A percentile compares a stretch with the other conserved stretches of the same genome.
Evolutionary conservation across 345 rosid species (phyloP).

Genomic region (Salix koriyanagi): DNA sequence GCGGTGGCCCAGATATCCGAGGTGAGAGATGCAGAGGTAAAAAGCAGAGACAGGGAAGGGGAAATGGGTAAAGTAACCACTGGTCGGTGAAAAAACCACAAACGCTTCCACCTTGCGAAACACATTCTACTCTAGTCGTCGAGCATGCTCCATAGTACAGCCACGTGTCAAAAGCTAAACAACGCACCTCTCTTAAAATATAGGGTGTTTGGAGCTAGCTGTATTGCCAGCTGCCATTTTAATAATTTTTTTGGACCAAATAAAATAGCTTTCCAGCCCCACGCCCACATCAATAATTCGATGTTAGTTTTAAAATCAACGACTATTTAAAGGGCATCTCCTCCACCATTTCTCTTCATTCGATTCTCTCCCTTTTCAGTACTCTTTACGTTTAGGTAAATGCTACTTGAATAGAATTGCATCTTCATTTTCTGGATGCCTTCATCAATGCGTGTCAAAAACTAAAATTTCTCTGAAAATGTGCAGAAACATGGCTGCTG

Average conservation of each 20-base stretch:
- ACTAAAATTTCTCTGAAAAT: not conserved
- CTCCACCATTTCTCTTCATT: not conserved
- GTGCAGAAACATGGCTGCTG: not conserved
- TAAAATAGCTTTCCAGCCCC: not conserved
- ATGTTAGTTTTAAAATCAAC: not conserved
- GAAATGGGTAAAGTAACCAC: not conserved
- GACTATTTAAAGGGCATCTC: not conserved
- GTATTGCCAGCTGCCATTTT: not conserved
- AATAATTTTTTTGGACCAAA: not conserved
- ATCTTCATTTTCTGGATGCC: not conserved
- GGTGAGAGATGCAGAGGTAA: not conserved
- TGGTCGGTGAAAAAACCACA: not conserved
- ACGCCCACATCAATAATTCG: not conserved
- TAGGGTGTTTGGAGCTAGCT: not conserved
- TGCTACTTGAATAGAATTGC: no score
- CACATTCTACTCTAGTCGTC: not conserved
- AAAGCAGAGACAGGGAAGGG: no score
- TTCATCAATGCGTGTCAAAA: not conserved
- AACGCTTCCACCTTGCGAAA: not conserved
- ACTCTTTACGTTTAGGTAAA: not conserved
- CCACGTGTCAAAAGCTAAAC: not conserved
- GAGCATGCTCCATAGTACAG: not conserved
- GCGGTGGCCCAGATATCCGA: not conserved
- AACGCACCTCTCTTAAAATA: not conserved
- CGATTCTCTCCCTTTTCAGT: not conserved